Evolutionary conservation across 2,329 filamentous ascomycete genomes (phyloP).

Genomic region (Colletotrichum nymphaeae): DNA sequence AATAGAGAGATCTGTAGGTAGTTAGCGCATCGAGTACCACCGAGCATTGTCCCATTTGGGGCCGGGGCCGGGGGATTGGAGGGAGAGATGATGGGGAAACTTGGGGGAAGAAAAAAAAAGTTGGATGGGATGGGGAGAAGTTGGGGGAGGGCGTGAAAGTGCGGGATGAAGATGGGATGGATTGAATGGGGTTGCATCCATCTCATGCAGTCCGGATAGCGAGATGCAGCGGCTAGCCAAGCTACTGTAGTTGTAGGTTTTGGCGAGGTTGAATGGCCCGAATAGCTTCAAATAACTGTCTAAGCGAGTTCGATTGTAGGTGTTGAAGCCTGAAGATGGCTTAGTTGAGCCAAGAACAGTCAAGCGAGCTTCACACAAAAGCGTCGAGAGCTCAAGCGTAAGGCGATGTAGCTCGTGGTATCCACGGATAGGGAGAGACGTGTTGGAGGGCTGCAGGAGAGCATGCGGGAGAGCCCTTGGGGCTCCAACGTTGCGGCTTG

Average conservation of each 20-base stretch:
- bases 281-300: conserved; percentile 10
- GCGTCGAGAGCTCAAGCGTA: neutral
- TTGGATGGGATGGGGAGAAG: neutral
- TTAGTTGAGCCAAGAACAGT: neutral
- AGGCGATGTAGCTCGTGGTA: neutral
- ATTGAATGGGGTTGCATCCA: conserved; percentile 20
- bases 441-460: conserved; percentile 1
- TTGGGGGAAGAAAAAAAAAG: conserved; percentile 21
- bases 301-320: conserved; percentile 2
- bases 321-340: neutral
- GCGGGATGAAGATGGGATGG: conserved; percentile 23
- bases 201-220: conserved; percentile 1
- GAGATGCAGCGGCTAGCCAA: neutral
- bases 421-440: neutral
- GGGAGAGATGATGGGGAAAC: conserved; percentile 29
- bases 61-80: conserved; percentile 33
- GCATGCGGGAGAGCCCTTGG: conserved; percentile 12
- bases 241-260: neutral
- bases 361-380: neutral
- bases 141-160: neutral
- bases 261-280: conserved; percentile 18
- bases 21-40: conserved; percentile 41
- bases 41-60: conserved; percentile 43
- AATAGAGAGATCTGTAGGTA: conserved; percentile 18
- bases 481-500: neutral